Evolutionary conservation across 495 filamentous ascomycete species (phyloP), one percentile per base, ranked within the genome.

Genomic region (Penicillium paxilli): DNA sequence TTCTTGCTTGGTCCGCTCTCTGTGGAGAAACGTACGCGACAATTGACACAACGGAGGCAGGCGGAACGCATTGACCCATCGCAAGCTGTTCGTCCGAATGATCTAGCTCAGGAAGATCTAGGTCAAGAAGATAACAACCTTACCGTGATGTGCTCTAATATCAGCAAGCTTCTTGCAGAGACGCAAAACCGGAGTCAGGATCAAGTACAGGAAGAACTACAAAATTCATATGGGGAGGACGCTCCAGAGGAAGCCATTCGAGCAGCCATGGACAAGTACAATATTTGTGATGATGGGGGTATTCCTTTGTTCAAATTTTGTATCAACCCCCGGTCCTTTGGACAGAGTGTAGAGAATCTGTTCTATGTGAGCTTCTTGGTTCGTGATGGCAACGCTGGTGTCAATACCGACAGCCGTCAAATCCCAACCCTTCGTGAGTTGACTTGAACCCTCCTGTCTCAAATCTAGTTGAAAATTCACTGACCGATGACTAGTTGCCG

Each of bases 281-380:
- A 81, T 5, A 69, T 93, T 14, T 76, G 80, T 3, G 70, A 78
- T 8, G 83, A 83, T 35, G 86, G 84, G 0, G 87, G 86, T 5
- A 75, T 96, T 2, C 81, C 85, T 14, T 73, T 98, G 9, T 87
- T 96, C 67, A 79, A 83, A 35, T 96, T 96, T 57, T 89, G 90
- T 26, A 77, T 97, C 52, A 96, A 99, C 58, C 93, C 94, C 3
- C 67, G 70, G 1, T 95, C 89, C 1, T 99, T 98, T 62, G 91
- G 92, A 0, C 95, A 99, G 72, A 97, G 90, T 2, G 83, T 98
- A 3, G 94, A 99, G 69, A 99, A 99, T 67, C 71, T 99, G 60
- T 99, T 99, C 71, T 97, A 97, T 64, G 80, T 96, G 52, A 93
- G 89, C 66, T 99, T 99, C 69, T 72, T 99, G 50, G 91, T 97